Percentiles rank a stretch among this genome's conserved stretches.
Conservation (phyloP, 495 filamentous ascomycete species). For the Hyaloscypha bicolor region DNA sequence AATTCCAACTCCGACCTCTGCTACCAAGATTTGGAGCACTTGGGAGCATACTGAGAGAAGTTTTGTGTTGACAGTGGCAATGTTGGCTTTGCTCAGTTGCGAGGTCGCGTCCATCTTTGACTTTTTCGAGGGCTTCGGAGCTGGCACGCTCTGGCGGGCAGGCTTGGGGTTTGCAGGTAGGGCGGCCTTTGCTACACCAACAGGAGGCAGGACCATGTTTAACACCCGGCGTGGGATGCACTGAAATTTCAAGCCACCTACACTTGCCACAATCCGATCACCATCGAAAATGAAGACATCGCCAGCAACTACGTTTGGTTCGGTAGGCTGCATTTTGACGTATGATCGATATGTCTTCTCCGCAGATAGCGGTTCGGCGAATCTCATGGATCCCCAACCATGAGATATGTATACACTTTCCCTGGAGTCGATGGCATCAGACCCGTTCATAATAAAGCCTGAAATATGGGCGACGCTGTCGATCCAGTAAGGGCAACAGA, state of each 20-base stretch:
- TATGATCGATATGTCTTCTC: conserved; percentile 71
- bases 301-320: conserved; percentile 52
- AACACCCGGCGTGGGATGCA: conserved; percentile 66
- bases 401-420: conserved; percentile 77
- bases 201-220: conserved; percentile 65
- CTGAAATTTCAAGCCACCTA: conserved; percentile 63
- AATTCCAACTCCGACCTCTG: conserved; percentile 63
- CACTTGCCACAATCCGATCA: conserved; percentile 57
- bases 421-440: conserved; percentile 68
- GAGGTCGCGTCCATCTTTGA: conserved; percentile 17
- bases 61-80: conserved; percentile 37
- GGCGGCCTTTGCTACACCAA: conserved; percentile 41
- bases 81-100: conserved; percentile 32
- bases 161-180: neutral
- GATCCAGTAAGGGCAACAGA: conserved; percentile 72
- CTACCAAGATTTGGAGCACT: conserved; percentile 64
- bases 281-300: conserved; percentile 70
- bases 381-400: conserved; percentile 75
- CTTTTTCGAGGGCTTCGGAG: conserved; percentile 11
- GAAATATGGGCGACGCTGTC: conserved; percentile 69
- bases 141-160: neutral
- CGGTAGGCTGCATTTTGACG: conserved; percentile 62
- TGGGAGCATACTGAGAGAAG: conserved; percentile 24
- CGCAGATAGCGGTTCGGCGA: conserved; percentile 63
- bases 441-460: conserved; percentile 81